Base-by-base conservation (phyloP, 306 rosid genomes). In the Vigna hirtella region DNA sequence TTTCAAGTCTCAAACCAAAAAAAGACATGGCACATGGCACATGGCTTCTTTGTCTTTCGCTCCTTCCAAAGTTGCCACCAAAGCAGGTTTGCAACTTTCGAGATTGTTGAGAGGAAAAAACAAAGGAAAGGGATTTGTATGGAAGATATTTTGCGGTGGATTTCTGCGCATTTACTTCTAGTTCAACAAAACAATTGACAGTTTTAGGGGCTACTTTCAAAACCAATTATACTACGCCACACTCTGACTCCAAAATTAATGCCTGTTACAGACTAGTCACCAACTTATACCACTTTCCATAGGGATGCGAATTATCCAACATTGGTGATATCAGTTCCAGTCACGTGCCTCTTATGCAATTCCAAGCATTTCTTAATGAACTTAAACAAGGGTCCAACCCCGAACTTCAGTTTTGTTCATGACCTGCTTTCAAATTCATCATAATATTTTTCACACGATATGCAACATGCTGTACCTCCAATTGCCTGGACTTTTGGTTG, bases 21-120 rank as follows among this genome's bases (percentile, higher is more conserved):
- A 64, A 16, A 14, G 70, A 65, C 28, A 17, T 18, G 50, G 50
- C 70, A 64, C 70, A 38, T 65, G 70, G 70, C 67, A 12, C 14
- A 42, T 42, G 47, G 47, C 30, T 26, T 61, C 12, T 17, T 20
- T 64, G 50, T 64, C 50, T 36, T 64, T 4, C 38, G 47, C 49
- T 36, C 48, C 4, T n/a, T 64, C 70, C 9, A 38, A 38, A 38
- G 28, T 64, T 64, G 9, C 49, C 38, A 62, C 26, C 10, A 9
- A 36, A 36, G 13, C 32, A 40, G 8, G 1, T 4, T 40, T 18
- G n/a, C 40, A 38, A 65, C 12, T 10, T 36, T 64, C 45, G 15
- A 64, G 17, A 9, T 34, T 63, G 47, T n/a, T 1, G 1, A 16
- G 4, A n/a, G 8, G 8, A 36, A n/a, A 64, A 11, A n/a, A 64